Evolutionary conservation across 2,329 filamentous ascomycete genomes (phyloP).

Genomic region (Corynespora cassiicola): DNA sequence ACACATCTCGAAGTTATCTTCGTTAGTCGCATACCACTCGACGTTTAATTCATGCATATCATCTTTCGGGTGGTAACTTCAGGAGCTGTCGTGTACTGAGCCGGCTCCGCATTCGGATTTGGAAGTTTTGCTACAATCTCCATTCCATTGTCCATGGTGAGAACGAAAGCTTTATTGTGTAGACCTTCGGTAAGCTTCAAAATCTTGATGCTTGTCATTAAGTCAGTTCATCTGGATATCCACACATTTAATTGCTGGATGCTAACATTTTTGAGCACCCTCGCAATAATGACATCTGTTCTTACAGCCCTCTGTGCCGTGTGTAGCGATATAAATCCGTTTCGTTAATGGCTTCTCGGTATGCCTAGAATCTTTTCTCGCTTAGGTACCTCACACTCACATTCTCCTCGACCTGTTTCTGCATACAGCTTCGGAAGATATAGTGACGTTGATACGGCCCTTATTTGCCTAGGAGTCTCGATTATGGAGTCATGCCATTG

Average conservation of each 20-base stretch:
- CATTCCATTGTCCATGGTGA: conserved; percentile 22
- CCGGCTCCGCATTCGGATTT: conserved; percentile 24
- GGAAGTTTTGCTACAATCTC: conserved; percentile 25
- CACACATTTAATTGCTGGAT: conserved; percentile 3
- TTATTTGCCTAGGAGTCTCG: too few species aligned
- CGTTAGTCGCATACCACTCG: background rate
- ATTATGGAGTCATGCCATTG: too few species aligned
- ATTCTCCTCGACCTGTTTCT: conserved; percentile 13
- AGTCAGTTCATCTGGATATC: conserved; percentile 7
- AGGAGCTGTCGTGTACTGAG: conserved; percentile 19
- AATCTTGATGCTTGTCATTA: conserved; percentile 26
- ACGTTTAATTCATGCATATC: conserved; percentile 19
- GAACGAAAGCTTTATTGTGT: conserved; percentile 27
- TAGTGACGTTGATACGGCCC: too few species aligned
- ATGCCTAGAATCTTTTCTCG: conserved; percentile 8
- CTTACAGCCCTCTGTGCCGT: conserved; percentile 31
- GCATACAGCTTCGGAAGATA: conserved; percentile 13
- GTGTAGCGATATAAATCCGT: conserved; percentile 30
- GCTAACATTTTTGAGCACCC: conserved; percentile 32
- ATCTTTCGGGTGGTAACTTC: conserved; percentile 23
- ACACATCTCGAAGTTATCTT: conserved; percentile 26
- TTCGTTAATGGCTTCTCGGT: conserved; percentile 19
- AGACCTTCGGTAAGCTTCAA: conserved; percentile 38
- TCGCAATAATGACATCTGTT: conserved; percentile 27
- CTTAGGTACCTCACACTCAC: conserved; percentile 5